Conservation (phyloP, 495 filamentous ascomycete genomes). For the Talaromyces stipitatus region DNA sequence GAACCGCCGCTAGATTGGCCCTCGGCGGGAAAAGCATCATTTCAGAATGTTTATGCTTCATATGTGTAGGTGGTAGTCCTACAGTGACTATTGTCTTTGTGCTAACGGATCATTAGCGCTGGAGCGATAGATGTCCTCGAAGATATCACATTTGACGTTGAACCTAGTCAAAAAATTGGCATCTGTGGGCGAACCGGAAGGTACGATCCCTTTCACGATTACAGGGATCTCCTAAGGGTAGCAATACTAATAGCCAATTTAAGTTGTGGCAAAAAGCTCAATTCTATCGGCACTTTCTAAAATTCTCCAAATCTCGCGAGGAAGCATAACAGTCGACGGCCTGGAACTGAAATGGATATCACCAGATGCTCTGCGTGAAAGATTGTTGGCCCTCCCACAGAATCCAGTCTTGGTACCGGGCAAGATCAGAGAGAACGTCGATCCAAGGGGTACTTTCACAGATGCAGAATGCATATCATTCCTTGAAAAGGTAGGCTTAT, state of each 20-base stretch:
- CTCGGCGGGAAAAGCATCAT: constrained; percentile 38
- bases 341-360: constrained; percentile 38
- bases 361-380: constrained; percentile 35
- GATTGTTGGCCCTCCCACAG: constrained; percentile 47
- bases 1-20: constrained; percentile 41
- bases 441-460: constrained; percentile 21
- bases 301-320: neutral
- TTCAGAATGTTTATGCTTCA: constrained; percentile 18
- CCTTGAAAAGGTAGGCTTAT: constrained; percentile 32
- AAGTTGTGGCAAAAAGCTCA: neutral
- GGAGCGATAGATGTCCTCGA: constrained; percentile 27
- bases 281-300: neutral
- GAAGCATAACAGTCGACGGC: constrained; percentile 36
- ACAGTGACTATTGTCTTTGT: neutral
- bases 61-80: neutral
- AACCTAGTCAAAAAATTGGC: constrained; percentile 48
- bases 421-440: constrained; percentile 32
- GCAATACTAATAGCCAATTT: neutral
- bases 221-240: neutral
- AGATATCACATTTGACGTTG: constrained; percentile 41
- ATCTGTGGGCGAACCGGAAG: constrained; percentile 39
- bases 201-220: constrained; percentile 14
- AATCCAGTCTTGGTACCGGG: constrained; percentile 46
- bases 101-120: neutral
- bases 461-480: constrained; percentile 28